Evolutionary conservation across 805 yeast species (phyloP).

Genomic region (Candida vartiovaarae): DNA sequence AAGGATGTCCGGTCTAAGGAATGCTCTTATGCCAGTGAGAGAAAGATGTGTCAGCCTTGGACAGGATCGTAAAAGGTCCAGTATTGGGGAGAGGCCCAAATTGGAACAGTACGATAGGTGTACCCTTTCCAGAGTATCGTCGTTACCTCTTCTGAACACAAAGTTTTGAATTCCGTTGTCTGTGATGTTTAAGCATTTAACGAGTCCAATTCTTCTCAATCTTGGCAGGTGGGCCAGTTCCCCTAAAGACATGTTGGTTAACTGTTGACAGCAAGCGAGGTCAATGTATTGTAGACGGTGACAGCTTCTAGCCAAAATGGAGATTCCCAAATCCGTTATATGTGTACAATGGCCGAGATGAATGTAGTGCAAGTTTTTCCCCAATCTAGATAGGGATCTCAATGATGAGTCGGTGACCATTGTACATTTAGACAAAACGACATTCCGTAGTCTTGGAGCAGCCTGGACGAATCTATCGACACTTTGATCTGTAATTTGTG

Average conservation of each 20-base stretch:
- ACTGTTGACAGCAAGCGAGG: conserved; percentile 86
- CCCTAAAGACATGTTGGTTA: conserved; percentile 75
- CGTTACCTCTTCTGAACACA: conserved; percentile 61
- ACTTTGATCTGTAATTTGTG: conserved; percentile 69
- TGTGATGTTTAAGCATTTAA: conserved; percentile 81
- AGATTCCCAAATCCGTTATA: conserved; percentile 85
- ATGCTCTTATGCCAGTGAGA: conserved; percentile 87
- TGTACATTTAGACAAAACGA: conserved; percentile 83
- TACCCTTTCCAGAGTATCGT: conserved; percentile 83
- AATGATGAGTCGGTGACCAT: conserved; percentile 79
- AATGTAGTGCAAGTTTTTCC: conserved; percentile 75
- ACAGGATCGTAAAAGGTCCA: conserved; percentile 66
- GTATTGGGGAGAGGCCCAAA: conserved; percentile 72
- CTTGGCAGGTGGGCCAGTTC: conserved; percentile 73
- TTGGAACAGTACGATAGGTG: conserved; percentile 88
- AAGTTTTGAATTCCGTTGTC: conserved; percentile 72
- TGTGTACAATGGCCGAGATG: conserved; percentile 92
- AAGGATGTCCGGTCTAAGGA: conserved; percentile 77
- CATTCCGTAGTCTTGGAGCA: conserved; percentile 84
- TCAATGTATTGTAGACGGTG: conserved; percentile 87
- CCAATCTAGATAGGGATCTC: conserved; percentile 62
- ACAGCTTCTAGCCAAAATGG: conserved; percentile 65
- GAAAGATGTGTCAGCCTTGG: conserved; percentile 86
- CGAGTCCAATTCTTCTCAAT: conserved; percentile 85
- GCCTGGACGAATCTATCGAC: conserved; percentile 62